phyloP scores from a whole-genome alignment of 2,329 filamentous ascomycete genomes.

The Ilyonectria mors-panacis region DNA sequence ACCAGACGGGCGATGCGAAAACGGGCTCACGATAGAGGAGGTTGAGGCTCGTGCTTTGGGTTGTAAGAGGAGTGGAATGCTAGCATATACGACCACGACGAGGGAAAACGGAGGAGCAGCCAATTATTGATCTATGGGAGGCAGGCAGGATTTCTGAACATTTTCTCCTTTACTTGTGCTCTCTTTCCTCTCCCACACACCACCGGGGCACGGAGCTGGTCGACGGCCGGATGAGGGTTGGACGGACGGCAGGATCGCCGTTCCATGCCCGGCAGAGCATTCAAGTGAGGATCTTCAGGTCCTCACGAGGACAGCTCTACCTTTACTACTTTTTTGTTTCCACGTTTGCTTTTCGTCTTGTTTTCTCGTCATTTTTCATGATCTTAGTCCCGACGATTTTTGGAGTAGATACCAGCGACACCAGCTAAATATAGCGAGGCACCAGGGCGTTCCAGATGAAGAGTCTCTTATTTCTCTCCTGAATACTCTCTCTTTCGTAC shows the following conservation, averaged over 20 bases:
- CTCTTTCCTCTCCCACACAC: conserved; percentile 16
- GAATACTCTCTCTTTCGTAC: not conserved
- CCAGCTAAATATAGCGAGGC: conserved; percentile 22
- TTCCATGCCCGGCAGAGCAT: conserved; percentile 17
- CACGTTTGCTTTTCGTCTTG: conserved; percentile 3
- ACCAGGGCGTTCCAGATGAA: conserved; percentile 3
- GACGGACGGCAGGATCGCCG: conserved; percentile 39
- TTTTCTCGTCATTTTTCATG: conserved; percentile 10
- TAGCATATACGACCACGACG: conserved; percentile 8
- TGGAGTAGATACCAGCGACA: conserved; percentile 35
- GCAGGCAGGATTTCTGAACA: conserved; percentile 9
- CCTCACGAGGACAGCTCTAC: conserved; percentile 16
- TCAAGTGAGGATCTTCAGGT: conserved; percentile 14
- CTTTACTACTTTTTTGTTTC: conserved; percentile 5
- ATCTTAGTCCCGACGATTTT: conserved; percentile 18
- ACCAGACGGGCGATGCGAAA: conserved; percentile 8
- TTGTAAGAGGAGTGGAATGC: conserved; percentile 9
- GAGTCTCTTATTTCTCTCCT: not conserved
- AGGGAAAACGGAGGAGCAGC: conserved; percentile 2
- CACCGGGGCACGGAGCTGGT: not conserved
- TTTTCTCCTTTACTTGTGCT: conserved; percentile 16
- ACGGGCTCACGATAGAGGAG: conserved; percentile 8
- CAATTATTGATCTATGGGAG: conserved; percentile 17
- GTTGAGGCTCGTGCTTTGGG: conserved; percentile 10
- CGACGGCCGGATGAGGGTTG: not conserved